These are phyloP conservation scores for Pulveroboletus frians DNA, from an alignment of 768 basidiomycete genomes.

Conservation along the genomic window DNA sequence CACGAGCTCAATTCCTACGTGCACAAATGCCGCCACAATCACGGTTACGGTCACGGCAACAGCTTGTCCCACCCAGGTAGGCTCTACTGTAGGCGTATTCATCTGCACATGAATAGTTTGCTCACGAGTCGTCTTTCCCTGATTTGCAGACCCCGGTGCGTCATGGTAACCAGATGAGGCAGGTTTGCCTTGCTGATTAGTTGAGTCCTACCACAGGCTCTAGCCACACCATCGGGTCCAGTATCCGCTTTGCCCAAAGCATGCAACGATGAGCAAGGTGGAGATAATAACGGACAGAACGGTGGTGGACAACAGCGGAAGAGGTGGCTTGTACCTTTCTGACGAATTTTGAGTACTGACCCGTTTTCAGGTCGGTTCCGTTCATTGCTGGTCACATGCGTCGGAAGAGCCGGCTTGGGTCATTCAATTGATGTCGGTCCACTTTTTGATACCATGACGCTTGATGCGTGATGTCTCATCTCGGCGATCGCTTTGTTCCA, in stretches of 20 bases:
- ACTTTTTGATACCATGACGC: background rate
- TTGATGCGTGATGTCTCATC: background rate
- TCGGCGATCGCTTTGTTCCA: background rate
- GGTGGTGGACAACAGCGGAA: background rate
- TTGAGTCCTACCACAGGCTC: background rate
- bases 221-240: background rate
- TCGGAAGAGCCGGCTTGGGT: conserved; percentile 5
- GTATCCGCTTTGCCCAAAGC: background rate
- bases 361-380: background rate
- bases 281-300: background rate
- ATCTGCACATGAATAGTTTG: background rate
- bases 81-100: background rate
- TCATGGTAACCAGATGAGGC: background rate
- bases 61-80: conserved; percentile 13
- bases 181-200: background rate
- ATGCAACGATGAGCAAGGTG: too few species aligned
- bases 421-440: background rate
- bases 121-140: background rate
- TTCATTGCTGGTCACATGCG: background rate
- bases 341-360: background rate
- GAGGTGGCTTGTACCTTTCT: conserved; percentile 1
- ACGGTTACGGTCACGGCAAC: conserved; percentile 19
- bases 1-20: conserved; percentile 1
- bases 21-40: background rate
- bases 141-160: background rate